Evolutionary conservation across 371 early-diverging fungal genomes (phyloP), one percentile per base, ranked within the genome.

Genomic region (Smittium culicis): DNA sequence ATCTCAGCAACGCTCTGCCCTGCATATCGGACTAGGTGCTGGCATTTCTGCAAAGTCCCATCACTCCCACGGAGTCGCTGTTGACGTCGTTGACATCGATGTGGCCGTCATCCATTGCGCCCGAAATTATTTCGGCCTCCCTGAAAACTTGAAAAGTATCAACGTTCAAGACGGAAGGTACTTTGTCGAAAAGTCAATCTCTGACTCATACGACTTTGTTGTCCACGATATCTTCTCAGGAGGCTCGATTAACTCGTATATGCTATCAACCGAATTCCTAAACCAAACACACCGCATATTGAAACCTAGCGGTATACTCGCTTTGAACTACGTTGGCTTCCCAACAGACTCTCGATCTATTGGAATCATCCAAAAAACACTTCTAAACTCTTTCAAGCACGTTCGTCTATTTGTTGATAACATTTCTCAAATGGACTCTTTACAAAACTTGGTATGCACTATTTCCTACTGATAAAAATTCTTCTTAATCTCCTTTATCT

Each of bases 151-250:
- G n/a, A 68, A 82, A 55, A 70, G 71, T 16, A 78, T 84, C 28
- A 75, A 80, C 68, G 70, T 89, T 57, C 79, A 77, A 64, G 91
- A 89, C 74, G 92, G 89, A 0, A 77, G 90, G n/a, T 70, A 66
- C 24, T 86, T 82, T 68, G 73, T 91, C 28, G 80, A 83, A 64
- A 67, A 71, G 5, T 80, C 76, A 0, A 71, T 72, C 0, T 64
- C 68, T 1, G 67, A 60, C 57, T 69, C 73, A 34, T 90, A 90
- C 73, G 90, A 91, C 71, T 90, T 82, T 72, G 77, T 92, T 17
- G 71, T 90, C n/a, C 93, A 91, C 70, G 93, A 92, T 74, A 89
- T 92, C 31, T 92, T 92, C 68, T 86, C 89, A 0, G 91, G 91
- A 61, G 93, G 91, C 0, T 80, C 83, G 1, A 83, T 90, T 1